A percentile compares a stretch with the other conserved stretches of the same genome.
phyloP scores from a whole-genome alignment of 257 asterid genomes.

The Capsicum chinense region DNA sequence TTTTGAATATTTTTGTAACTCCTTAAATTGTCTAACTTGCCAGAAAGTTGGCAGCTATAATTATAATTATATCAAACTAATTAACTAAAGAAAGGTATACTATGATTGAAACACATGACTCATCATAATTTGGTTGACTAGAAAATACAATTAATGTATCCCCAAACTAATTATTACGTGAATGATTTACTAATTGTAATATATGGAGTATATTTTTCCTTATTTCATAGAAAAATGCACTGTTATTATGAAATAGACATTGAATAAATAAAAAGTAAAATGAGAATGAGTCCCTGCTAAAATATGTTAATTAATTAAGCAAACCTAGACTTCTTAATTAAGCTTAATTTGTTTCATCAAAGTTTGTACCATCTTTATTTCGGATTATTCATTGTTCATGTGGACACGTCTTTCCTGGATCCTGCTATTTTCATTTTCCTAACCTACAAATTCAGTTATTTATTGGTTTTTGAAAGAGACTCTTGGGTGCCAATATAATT shows the following conservation, averaged over 20 bases:
- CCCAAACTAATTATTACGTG: neutral
- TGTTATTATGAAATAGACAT: neutral
- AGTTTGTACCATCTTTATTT: neutral
- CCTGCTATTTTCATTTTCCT: neutral
- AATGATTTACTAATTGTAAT: neutral
- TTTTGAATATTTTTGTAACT: neutral
- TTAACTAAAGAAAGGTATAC: neutral
- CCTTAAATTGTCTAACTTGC: neutral
- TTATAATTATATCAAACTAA: neutral
- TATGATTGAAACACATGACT: neutral
- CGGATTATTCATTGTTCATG: neutral
- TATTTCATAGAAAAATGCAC: neutral
- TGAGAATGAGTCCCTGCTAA: neutral
- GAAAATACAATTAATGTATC: neutral
- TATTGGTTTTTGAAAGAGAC: neutral
- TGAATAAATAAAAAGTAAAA: no score
- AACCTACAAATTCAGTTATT: conserved; percentile 2
- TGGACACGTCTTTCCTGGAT: neutral
- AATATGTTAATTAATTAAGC: neutral
- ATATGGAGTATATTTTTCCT: neutral
- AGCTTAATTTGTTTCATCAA: neutral
- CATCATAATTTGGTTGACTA: neutral
- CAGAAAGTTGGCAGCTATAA: neutral
- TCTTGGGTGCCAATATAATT: neutral
- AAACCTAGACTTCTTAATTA: neutral